phyloP scores from a whole-genome alignment of 495 filamentous ascomycete genomes.

The Tuber brumale region DNA sequence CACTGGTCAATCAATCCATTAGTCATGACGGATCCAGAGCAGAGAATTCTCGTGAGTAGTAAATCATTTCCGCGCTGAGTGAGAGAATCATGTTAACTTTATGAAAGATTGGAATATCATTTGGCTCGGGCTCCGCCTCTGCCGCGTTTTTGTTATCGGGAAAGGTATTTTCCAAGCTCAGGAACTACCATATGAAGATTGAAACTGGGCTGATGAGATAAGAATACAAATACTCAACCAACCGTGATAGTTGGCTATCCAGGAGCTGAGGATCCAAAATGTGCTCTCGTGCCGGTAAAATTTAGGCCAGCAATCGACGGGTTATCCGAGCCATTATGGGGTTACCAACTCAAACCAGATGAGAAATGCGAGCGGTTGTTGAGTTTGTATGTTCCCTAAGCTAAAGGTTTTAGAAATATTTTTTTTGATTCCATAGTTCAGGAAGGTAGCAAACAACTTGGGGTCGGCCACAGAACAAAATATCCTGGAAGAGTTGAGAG shows the following conservation, averaged over 20 bases:
- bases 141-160: background rate
- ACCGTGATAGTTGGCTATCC: background rate
- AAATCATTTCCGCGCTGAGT: background rate
- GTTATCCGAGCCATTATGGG: background rate
- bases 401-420: background rate
- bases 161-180: background rate
- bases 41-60: slow-evolving; percentile 2
- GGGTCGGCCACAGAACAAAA: background rate
- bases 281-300: background rate
- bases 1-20: background rate
- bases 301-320: background rate
- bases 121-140: background rate
- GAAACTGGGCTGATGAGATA: background rate
- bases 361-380: background rate
- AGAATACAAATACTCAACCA: background rate
- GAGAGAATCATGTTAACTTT: background rate
- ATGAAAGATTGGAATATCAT: background rate
- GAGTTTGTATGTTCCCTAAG: background rate
- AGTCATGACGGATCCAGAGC: background rate
- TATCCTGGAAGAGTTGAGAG: background rate
- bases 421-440: background rate
- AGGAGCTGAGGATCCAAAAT: slow-evolving; percentile 3
- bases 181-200: background rate
- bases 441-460: background rate
- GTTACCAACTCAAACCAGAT: slow-evolving; percentile 1